phyloP scores from a whole-genome alignment of 257 asterid genomes.

The Primulina tabacum region DNA sequence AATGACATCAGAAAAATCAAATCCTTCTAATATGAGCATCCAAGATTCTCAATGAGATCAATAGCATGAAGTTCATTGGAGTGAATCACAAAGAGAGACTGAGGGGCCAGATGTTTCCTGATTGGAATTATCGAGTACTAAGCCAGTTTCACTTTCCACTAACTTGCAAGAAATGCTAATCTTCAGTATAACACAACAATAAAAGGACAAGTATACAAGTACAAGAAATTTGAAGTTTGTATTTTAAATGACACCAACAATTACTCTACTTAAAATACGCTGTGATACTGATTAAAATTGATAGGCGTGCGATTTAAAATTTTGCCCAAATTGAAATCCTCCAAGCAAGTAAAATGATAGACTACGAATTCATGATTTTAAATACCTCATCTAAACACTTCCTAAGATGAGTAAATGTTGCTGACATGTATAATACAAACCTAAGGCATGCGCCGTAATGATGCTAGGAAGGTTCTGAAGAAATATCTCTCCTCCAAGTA shows the following conservation, averaged over 20 bases:
- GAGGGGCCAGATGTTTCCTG: neutral
- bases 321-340: neutral
- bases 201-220: too few relatives aligned
- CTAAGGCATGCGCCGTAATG: slow-evolving; percentile 82
- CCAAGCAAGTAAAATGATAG: neutral
- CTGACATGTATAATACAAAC: slow-evolving; percentile 38
- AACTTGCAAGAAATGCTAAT: too few relatives aligned
- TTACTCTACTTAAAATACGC: too few relatives aligned
- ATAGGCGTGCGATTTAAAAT: neutral
- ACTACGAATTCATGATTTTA: neutral
- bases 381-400: neutral
- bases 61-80: neutral
- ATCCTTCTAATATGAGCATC: too few relatives aligned
- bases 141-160: slow-evolving; percentile 12
- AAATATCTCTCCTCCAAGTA: slow-evolving; percentile 96
- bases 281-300: neutral
- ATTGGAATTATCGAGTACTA: slow-evolving; percentile 3
- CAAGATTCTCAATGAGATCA: neutral
- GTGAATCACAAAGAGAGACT: neutral
- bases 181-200: too few relatives aligned
- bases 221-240: too few relatives aligned
- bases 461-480: slow-evolving; percentile 98
- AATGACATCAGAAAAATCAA: too few relatives aligned
- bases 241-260: too few relatives aligned
- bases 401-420: slow-evolving; percentile 1